Evolutionary conservation across 495 filamentous ascomycete genomes (phyloP), one percentile per base, ranked within the genome.

Genomic region (Talaromyces borbonicus): DNA sequence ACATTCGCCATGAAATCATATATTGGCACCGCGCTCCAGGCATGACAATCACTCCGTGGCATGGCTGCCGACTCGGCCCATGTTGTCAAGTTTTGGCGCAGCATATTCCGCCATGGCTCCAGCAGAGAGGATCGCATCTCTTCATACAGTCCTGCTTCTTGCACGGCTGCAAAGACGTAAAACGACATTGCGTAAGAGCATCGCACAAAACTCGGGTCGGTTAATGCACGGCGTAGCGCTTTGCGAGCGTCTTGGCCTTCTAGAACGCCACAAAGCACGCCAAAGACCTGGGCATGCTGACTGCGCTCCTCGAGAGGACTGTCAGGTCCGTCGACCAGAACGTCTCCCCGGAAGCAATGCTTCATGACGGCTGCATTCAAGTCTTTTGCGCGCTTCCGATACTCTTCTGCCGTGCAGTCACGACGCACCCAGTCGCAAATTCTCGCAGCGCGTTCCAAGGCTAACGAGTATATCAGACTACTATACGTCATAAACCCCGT

Each of bases 21-120:
- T 24, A 61, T 45, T 8, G 58, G 58, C 11, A 46, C 43, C 2
- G 52, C 50, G 31, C 58, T 58, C 58, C 58, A 61, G 3, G 50
- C 58, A 45, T 61, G 58, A 14, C 58, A 61, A 29, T 61, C 58
- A 33, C 56, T 56, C 8, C 58, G 48, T 7, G 27, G 56, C 48
- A 49, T 56, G 44, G 19, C 53, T 18, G 16, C 49, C 43, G 26
- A 48, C 49, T 61, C 58, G 9, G 56, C 58, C 58, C 58, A 61
- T 25, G 58, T 61, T 0, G 52, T 56, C 41, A 61, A 30, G 15
- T 58, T 51, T 27, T 52, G 20, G 7, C 18, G 43, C 9, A 58
- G 40, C 58, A 58, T 58, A 3, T 43, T 23, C n/a, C 32, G 20
- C 58, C 58, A 61, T 19, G 58, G 58, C 4, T 39, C 37, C 11